Conservation (phyloP, 2,329 filamentous ascomycete genomes). For the Neonectria sp. region DNA sequence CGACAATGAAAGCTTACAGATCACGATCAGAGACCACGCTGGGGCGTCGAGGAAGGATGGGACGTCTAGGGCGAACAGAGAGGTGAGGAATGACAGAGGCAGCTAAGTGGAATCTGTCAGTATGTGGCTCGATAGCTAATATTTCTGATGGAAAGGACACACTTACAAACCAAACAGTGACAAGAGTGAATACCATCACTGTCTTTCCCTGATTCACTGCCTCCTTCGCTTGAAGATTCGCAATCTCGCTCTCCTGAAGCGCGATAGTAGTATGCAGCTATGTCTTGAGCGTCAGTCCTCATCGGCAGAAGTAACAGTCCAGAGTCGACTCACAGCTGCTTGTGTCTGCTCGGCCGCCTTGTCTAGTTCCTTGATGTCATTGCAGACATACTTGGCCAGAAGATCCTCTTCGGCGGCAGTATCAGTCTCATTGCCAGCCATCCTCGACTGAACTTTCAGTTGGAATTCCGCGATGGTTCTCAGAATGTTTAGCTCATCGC, state of each 20-base stretch:
- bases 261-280: constrained; percentile 32
- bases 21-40: constrained; percentile 29
- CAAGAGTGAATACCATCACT: constrained; percentile 36
- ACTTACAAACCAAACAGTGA: constrained; percentile 40
- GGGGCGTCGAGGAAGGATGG: constrained; percentile 31
- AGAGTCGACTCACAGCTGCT: constrained; percentile 20
- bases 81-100: constrained; percentile 36
- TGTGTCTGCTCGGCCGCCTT: constrained; percentile 33
- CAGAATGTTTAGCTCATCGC: constrained; percentile 43
- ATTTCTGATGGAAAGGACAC: neutral
- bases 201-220: constrained; percentile 32
- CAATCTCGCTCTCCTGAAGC: constrained; percentile 35
- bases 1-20: constrained; percentile 10
- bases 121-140: neutral
- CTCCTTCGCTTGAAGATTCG: constrained; percentile 23
- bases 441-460: constrained; percentile 13
- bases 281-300: neutral
- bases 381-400: constrained; percentile 19
- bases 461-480: constrained; percentile 31
- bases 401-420: neutral
- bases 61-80: constrained; percentile 37
- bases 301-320: neutral
- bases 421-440: neutral
- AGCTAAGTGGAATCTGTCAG: constrained; percentile 16
- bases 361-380: constrained; percentile 39